Percentiles rank a stretch among this genome's conserved stretches.
Conservation (phyloP, 176 grass and related monocot species). For the Coix lacrymajobi region DNA sequence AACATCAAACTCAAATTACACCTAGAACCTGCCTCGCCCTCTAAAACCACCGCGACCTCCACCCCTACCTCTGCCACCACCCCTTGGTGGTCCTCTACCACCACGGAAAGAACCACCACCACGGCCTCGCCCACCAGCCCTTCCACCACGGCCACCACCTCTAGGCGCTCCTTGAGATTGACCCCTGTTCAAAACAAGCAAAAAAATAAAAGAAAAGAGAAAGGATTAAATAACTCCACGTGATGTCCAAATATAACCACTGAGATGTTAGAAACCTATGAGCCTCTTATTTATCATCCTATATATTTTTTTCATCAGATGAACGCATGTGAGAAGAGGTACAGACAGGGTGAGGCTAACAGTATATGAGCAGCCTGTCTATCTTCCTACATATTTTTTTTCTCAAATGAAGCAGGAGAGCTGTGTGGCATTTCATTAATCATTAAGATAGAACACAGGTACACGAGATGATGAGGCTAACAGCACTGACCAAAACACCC, state of each 20-base stretch:
- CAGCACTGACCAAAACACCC: not conserved
- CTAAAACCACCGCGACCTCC: conserved; percentile 79
- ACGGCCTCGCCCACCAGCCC: conserved; percentile 30
- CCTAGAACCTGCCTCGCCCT: conserved; percentile 83
- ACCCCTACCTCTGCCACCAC: conserved; percentile 64
- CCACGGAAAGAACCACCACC: conserved; percentile 71
- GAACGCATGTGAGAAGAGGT: no score
- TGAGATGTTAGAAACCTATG: not conserved
- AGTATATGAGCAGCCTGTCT: no score
- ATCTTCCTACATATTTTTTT: not conserved
- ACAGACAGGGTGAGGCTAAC: no score
- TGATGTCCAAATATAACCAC: not conserved
- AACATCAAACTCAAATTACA: conserved; percentile 24
- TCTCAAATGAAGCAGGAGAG: not conserved
- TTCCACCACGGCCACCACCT: conserved; percentile 67
- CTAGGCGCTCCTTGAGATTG: conserved; percentile 35
- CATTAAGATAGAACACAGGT: not conserved
- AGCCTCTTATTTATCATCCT: not conserved
- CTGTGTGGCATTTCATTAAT: no score
- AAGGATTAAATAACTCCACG: not conserved
- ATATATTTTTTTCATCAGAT: no score
- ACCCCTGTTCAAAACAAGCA: conserved; percentile 58
- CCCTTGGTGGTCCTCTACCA: conserved; percentile 75
- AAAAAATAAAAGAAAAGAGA: not conserved
- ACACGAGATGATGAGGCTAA: not conserved